Evolutionary conservation across 2,329 filamentous ascomycete species (phyloP), one percentile per base, ranked within the genome.

Genomic region (Ceratocystis eucalypticola): DNA sequence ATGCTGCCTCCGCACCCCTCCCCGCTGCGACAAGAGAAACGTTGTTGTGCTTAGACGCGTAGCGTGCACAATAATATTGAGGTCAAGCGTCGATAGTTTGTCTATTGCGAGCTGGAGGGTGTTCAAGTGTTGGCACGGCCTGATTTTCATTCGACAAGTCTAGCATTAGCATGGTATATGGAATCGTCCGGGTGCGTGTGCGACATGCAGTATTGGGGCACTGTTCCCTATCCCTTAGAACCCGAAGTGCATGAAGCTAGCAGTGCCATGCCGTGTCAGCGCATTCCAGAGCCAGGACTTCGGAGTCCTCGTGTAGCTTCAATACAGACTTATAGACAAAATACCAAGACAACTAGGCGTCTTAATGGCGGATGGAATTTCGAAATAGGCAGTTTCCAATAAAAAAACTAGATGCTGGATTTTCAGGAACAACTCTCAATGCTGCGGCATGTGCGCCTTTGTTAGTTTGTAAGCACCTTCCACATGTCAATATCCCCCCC

Each of bases 251-350:
- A 20, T 12, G 33, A 17, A 20, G 17, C 55, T 59, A 59, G 55
- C 15, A 59, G 28, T 28, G 55, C 55, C 55, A 37, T 20, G 55
- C 55, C 55, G 55, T 37, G 17, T 17, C 6, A 15, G 28, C 33
- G 55, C 55, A 59, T 59, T 59, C 55, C 55, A 33, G 12, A 25
- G 30, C 55, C 28, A n/a, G 55, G 30, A 59, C 55, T 59, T 59
- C 28, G 30, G 55, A 15, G 20, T 37, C 28, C 12, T 53, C 48
- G 48, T 53, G 48, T 53, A 53, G 48, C 48, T 53, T 53, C 22
- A 28, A 53, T 53, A 53, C 28, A 25, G 22, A 53, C 20, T 25
- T 28, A 53, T 28, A n/a, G 5, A 25, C 20, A 4, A 3, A 53
- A 53, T 53, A 15, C 6, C 48, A n/a, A 48, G 46, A 48, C 46